These are phyloP conservation scores for Acer negundo DNA, from an alignment of 345 rosid genomes.

Conservation along the genomic window DNA sequence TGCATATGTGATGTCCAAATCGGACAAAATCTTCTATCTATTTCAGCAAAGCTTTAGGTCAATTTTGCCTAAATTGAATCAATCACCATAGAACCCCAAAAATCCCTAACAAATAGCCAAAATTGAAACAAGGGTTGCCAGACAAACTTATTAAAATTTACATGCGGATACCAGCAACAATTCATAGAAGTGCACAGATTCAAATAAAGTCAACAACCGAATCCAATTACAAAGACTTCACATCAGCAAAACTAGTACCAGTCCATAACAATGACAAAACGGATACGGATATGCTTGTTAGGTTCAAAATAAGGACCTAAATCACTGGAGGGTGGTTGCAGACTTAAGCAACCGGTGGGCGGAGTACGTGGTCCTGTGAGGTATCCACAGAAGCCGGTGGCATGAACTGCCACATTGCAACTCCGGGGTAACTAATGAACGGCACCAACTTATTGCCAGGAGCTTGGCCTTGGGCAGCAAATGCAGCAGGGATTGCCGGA, in stretches of 20 bases:
- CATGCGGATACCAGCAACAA: constrained; percentile 39
- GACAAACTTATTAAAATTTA: constrained; percentile 55
- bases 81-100: not conserved
- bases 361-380: constrained; percentile 95
- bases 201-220: constrained; percentile 36
- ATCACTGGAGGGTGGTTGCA: constrained; percentile 20
- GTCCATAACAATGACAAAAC: constrained; percentile 39
- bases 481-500: constrained; percentile 63
- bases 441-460: constrained; percentile 92
- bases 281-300: constrained; percentile 42
- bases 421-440: constrained; percentile 87
- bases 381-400: constrained; percentile 95
- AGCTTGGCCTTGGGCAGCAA: constrained; percentile 79
- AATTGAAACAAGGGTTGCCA: constrained; percentile 15
- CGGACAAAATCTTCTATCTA: no score
- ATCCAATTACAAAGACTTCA: constrained; percentile 42
- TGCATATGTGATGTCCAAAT: no score
- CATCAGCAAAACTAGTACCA: constrained; percentile 35
- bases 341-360: constrained; percentile 80
- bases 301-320: constrained; percentile 45
- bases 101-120: not conserved
- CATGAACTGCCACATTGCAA: constrained; percentile 99
- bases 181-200: constrained; percentile 24
- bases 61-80: not conserved
- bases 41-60: not conserved